Conservation (phyloP, 73 alveolate genomes). For the Breviolum minutum region DNA sequence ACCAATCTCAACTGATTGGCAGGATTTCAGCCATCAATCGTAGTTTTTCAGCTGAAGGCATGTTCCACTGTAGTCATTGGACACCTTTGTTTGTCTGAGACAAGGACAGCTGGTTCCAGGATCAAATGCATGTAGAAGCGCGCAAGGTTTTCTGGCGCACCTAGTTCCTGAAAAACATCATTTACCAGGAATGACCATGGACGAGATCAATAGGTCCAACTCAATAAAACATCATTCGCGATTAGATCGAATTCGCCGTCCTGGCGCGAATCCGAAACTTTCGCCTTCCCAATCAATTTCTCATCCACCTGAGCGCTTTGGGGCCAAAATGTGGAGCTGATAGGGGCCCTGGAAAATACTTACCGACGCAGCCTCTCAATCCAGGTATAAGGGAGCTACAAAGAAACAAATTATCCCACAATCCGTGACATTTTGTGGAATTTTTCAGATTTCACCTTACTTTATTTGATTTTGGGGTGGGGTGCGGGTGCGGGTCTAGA, state of each 20-base stretch:
- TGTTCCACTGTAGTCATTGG: neutral
- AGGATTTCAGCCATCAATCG: no score
- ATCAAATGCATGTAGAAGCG: conserved; percentile 69
- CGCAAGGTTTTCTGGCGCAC: conserved; percentile 65
- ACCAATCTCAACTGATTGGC: neutral
- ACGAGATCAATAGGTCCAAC: neutral
- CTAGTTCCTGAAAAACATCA: conserved; percentile 13
- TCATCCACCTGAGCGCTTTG: conserved; percentile 65
- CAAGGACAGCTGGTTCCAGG: conserved; percentile 33
- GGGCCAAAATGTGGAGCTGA: no score
- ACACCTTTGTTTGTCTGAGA: neutral
- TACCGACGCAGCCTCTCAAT: no score
- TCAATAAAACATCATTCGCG: no score
- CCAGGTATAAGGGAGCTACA: no score
- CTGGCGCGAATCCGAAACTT: conserved; percentile 49
- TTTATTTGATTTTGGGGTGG: no score
- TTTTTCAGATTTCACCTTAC: no score
- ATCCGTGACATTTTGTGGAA: no score
- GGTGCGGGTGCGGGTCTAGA: no score
- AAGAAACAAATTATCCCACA: no score
- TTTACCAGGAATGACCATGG: neutral
- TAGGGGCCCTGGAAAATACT: no score
- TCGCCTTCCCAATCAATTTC: conserved; percentile 56
- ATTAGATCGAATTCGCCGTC: neutral
- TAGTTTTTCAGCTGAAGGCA: neutral